Evolutionary conservation across 2,329 filamentous ascomycete species (phyloP), one percentile per base, ranked within the genome.

Genomic region (Sordariomycetes sp.): DNA sequence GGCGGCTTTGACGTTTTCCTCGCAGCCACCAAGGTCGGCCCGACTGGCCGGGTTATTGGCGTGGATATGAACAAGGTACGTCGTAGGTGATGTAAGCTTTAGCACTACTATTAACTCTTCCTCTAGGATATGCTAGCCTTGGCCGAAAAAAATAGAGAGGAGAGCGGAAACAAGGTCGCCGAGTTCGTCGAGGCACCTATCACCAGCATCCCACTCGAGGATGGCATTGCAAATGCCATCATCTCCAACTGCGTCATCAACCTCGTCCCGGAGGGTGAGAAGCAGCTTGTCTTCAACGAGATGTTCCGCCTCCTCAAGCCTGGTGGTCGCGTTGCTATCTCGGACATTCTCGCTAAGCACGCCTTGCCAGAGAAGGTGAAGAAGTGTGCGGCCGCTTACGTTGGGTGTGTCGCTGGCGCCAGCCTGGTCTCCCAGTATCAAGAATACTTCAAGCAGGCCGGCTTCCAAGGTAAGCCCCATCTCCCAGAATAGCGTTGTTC

Each of bases 201-300:
- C 62, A 81, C 76, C 0, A 62, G 68, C 3, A 75, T 82, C 22
- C 67, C 73, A 0, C 66, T 84, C 0, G 64, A 68, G 1, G 61
- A 66, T 10, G 62, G 60, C 10, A 74, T 64, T 17, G 76, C 73
- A 20, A 73, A 84, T 65, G 78, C 77, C 62, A 75, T 86, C 58
- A 82, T 85, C 61, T 80, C 76, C 60, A 86, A 86, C 67, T 86
- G 82, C 59, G 80, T 83, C 28, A 68, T 85, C 59, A 84, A 84
- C 61, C 76, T 84, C 0, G 76, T 84, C 1, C 79, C 79, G 0
- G 64, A 67, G 10, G 58, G 60, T 0, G 77, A 84, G 10, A 84
- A 83, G 63, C 72, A 68, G 6, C 59, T 69, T 0, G 80, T 76
- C 0, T 85, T 86, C 60, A 62, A 67, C 0, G 82, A 86, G 64